phyloP scores from a whole-genome alignment of 768 basidiomycete species.

The Leucosporidium yakuticum region DNA sequence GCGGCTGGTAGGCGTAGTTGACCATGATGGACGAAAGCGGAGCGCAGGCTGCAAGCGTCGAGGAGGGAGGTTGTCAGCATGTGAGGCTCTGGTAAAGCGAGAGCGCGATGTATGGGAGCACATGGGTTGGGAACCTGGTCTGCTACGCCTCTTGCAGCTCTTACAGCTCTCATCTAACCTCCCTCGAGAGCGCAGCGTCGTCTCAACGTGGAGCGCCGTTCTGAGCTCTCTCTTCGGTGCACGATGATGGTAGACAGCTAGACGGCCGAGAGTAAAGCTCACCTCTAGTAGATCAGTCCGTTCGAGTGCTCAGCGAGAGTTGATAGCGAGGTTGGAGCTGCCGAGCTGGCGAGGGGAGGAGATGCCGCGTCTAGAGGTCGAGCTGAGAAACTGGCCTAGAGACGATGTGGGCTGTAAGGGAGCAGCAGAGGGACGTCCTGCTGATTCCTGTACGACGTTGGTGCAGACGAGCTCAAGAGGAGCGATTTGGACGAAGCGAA shows the following conservation, averaged over 20 bases:
- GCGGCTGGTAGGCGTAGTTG: conserved; percentile 29
- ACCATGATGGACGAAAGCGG: conserved; percentile 3
- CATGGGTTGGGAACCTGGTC: neutral
- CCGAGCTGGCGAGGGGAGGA: neutral
- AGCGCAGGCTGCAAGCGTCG: neutral
- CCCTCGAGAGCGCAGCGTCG: neutral
- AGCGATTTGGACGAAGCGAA: no score
- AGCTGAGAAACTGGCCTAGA: no score
- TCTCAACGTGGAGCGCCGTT: neutral
- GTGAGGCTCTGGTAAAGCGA: neutral
- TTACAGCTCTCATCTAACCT: no score
- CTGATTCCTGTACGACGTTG: no score
- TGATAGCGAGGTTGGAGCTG: neutral
- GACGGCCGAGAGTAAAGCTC: no score
- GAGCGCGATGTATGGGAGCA: no score
- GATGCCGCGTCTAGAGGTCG: no score
- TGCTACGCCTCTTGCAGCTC: neutral
- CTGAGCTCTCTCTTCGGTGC: no score
- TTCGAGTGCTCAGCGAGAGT: neutral
- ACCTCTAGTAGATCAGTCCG: neutral
- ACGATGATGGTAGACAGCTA: no score
- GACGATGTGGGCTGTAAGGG: no score
- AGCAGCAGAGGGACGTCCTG: no score
- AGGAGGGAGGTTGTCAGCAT: neutral
- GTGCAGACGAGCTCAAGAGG: no score